Evolutionary conservation across 768 basidiomycete species (phyloP), one percentile per base, ranked within the genome.

Genomic region (Trametes sanguinea): DNA sequence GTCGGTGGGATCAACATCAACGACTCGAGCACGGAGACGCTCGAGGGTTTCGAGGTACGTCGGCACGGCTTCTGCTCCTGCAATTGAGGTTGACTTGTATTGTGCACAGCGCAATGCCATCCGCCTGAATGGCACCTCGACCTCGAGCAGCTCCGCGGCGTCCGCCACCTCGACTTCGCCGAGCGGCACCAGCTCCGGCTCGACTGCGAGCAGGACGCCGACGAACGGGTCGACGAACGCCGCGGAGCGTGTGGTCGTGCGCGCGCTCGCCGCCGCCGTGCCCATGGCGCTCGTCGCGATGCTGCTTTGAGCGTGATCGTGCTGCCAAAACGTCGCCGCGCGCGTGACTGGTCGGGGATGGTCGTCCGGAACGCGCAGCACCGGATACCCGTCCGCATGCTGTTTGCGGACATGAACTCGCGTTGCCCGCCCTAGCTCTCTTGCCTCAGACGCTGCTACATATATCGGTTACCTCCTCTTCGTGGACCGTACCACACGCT

Each of bases 1-100:
- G 85, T 87, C 46, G 86, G 86, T 42, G 86, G 73, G 10, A 83
- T 88, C 66, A 87, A 88, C 66, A 65, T 77, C 60, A 84, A 86
- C 62, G 75, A 75, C 44, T 78, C 74, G 48, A 75, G 75, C 29
- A 71, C 65, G 7, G 71, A 71, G 69, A 77, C 75, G 40, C 63
- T 77, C 27, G 75, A 68, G 29, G 78, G 75, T 17, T 85, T 85
- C 66, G 71, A 73, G 33, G 69, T n/a, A n/a, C n/a, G n/a, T n/a
- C n/a, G n/a, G n/a, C n/a, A n/a, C n/a, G n/a, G n/a, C n/a, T n/a
- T n/a, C n/a, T n/a, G n/a, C n/a, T n/a, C n/a, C n/a, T n/a, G n/a
- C n/a, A n/a, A n/a, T n/a, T n/a, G n/a, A n/a, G n/a, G n/a, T n/a
- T n/a, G n/a, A n/a, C n/a, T n/a, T n/a, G n/a, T n/a, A n/a, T n/a